Base-by-base conservation (phyloP, 371 early-diverging fungal genomes). In the Mortierella sp. region DNA sequence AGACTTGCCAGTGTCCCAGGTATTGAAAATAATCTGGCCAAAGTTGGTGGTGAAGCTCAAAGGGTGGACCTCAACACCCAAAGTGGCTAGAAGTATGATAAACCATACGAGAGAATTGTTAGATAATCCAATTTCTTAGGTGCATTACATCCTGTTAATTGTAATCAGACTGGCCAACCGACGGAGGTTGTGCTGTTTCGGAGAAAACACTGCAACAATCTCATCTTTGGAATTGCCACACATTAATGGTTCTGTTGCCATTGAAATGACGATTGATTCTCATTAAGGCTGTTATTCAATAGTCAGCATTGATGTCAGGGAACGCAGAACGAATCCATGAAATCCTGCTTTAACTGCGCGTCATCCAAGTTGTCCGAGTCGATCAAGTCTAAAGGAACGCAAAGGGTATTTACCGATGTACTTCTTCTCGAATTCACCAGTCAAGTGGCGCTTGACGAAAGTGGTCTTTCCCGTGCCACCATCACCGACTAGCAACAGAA, bases 391-490 rank as follows among this genome's bases (percentile, higher is more conserved):
- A 99, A 99, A 69, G 99, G 99, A 89, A 99, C 99, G 87, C 99
- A 99, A 88, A 99, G 99, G 11, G 62, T 62, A 13, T 92, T 84
- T 93, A 98, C 98, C 98, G 79, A 99, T 93, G 87, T 99, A 99
- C 88, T 96, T 97, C 95, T 99, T 98, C 88, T 98, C 99, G 86
- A 99, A 99, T 90, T 98, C 99, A 84, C 99, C 99, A 78, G 99
- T 97, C 88, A 97, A 92, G 85, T 99, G 99, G 84, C 99, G 98
- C 92, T 99, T 99, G 77, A 99, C 99, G 84, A 98, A 99, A 70
- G 99, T 99, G 79, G 99, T 99, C 91, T 99, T 99, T 79, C 99
- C 99, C 69, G 99, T 99, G 88, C 99, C 99, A 88, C 99, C 99
- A 87, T 99, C 99, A 75, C 99, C 99, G 84, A 99, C 99, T 89